Evolutionary conservation across 2,329 filamentous ascomycete genomes (phyloP).

Genomic region (Neonectria ditissima): DNA sequence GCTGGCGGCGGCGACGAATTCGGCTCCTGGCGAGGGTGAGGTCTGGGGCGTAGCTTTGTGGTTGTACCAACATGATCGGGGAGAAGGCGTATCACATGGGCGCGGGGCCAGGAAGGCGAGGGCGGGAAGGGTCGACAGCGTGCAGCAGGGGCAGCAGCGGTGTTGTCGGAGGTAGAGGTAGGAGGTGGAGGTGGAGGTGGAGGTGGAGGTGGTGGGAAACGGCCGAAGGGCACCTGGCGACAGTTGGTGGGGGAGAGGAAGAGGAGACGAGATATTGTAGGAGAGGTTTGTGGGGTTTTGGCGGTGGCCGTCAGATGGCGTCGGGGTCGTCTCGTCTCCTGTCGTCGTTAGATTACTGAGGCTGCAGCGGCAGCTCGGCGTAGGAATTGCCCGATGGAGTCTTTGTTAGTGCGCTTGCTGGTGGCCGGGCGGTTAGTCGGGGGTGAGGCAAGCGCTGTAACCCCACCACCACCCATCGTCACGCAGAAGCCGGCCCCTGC

Average conservation of each 20-base stretch:
- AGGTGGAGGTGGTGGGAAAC: background rate
- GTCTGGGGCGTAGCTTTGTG: conserved; percentile 50
- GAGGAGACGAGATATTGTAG: background rate
- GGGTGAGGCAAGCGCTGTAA: conserved; percentile 6
- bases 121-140: conserved; percentile 20
- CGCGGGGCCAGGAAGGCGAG: conserved; percentile 36
- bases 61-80: conserved; percentile 58
- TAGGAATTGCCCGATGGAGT: conserved; percentile 39
- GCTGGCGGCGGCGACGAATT: conserved; percentile 44
- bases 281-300: conserved; percentile 22
- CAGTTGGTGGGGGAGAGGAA: background rate
- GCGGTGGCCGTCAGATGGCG: conserved; percentile 42
- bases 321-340: conserved; percentile 21
- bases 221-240: background rate
- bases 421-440: background rate
- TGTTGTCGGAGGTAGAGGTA: background rate
- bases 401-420: conserved; percentile 20
- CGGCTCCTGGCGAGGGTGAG: conserved; percentile 52
- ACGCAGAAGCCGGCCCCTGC: conserved; percentile 19
- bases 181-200: background rate
- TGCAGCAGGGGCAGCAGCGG: conserved; percentile 5
- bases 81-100: conserved; percentile 48
- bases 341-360: conserved; percentile 26
- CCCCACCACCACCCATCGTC: conserved; percentile 3
- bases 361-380: conserved; percentile 33